phyloP scores from a whole-genome alignment of 768 basidiomycete genomes.

The Tricholoma flavovirens region DNA sequence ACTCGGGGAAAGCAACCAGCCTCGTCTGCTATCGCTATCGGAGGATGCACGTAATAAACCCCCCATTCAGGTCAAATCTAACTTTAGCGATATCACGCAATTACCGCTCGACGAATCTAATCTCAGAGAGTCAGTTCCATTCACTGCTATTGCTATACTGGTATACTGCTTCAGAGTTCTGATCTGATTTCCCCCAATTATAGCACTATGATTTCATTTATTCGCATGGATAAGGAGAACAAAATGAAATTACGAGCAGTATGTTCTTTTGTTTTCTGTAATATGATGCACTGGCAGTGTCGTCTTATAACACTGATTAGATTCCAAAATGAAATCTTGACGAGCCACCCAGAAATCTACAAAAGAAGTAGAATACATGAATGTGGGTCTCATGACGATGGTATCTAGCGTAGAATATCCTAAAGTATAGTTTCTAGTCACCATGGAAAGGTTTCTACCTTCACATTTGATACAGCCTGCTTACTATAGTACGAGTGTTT shows the following conservation, averaged over 20 bases:
- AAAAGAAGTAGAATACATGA: too few relatives aligned
- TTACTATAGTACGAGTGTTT: too few relatives aligned
- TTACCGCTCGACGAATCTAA: constrained; percentile 1
- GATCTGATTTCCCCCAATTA: background rate
- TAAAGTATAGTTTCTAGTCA: too few relatives aligned
- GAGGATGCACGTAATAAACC: constrained; percentile 2
- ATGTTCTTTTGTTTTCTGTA: background rate
- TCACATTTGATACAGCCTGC: too few relatives aligned
- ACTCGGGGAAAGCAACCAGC: background rate
- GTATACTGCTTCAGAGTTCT: too few relatives aligned
- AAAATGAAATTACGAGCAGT: constrained; percentile 5
- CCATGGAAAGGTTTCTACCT: too few relatives aligned
- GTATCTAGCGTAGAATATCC: too few relatives aligned
- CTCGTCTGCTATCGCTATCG: background rate
- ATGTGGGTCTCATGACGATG: too few relatives aligned
- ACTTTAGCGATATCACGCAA: constrained; percentile 1
- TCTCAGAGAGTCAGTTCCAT: background rate
- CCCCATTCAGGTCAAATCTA: constrained; percentile 1
- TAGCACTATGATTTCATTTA: constrained; percentile 2
- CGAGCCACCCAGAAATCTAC: too few relatives aligned
- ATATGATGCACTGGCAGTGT: background rate
- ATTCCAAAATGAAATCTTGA: background rate
- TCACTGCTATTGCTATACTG: too few relatives aligned
- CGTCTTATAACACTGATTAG: background rate
- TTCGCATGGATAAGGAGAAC: constrained; percentile 7